Percentiles rank a stretch among this genome's conserved stretches.
Conservation (phyloP, 768 basidiomycete species). For the Tricholoma bakamatsutake region DNA sequence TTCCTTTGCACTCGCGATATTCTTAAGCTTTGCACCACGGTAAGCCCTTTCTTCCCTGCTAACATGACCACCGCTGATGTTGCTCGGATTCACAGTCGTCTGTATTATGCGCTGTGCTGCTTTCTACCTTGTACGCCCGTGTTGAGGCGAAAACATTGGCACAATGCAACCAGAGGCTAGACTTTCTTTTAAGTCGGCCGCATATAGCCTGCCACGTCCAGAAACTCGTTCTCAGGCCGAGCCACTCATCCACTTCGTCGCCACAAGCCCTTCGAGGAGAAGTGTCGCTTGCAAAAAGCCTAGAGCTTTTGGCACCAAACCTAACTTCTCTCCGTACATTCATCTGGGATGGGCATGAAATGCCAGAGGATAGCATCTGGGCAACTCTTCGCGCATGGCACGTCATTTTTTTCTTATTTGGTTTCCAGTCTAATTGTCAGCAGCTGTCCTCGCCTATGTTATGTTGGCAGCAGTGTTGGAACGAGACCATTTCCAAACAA, state of each 20-base stretch:
- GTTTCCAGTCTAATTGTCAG: background rate
- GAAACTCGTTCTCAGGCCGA: slow-evolving; percentile 17
- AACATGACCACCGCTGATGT: background rate
- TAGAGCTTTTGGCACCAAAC: slow-evolving; percentile 13
- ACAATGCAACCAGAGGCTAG: slow-evolving; percentile 15
- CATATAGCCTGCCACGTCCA: slow-evolving; percentile 12
- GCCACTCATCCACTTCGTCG: slow-evolving; percentile 8
- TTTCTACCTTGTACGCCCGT: slow-evolving; percentile 9
- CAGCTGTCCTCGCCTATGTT: slow-evolving; percentile 18
- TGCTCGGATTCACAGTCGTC: slow-evolving; percentile 5
- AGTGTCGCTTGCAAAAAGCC: slow-evolving; percentile 6
- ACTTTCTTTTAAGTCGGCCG: slow-evolving; percentile 7
- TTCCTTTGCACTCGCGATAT: slow-evolving; percentile 9
- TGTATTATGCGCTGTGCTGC: slow-evolving; percentile 3
- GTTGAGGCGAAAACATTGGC: slow-evolving; percentile 10
- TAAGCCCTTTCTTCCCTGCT: slow-evolving; percentile 1
- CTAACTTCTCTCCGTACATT: slow-evolving; percentile 14
- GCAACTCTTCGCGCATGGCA: slow-evolving; percentile 13
- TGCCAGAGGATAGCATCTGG: slow-evolving; percentile 17
- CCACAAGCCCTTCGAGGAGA: slow-evolving; percentile 12
- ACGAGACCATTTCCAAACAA: slow-evolving; percentile 8
- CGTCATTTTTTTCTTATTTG: background rate
- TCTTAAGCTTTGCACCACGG: slow-evolving; percentile 10
- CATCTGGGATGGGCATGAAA: slow-evolving; percentile 21
- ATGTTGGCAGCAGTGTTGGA: slow-evolving; percentile 19